Conservation (phyloP, 352 stramenopile genomes). For the Globisporangium rhizosaccharum region DNA sequence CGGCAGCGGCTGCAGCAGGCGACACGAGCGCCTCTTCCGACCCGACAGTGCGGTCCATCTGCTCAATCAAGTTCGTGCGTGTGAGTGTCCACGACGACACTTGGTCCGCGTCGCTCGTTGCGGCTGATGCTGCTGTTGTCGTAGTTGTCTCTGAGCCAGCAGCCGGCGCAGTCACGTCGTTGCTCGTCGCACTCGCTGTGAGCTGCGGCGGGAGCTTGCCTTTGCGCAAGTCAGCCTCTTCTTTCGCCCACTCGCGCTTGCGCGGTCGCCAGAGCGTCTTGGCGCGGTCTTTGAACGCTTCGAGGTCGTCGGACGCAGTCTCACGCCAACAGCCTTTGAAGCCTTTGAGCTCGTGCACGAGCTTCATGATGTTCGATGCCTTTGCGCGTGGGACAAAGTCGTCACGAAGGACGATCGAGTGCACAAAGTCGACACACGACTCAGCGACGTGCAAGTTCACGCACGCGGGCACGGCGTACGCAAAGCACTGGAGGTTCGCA, state of each 20-base stretch:
- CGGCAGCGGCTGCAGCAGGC: constrained; percentile 25
- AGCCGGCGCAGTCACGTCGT: not conserved
- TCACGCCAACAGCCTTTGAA: constrained; percentile 82
- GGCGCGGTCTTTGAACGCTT: constrained; percentile 75
- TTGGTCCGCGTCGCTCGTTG: constrained; percentile 25
- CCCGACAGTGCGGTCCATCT: constrained; percentile 50
- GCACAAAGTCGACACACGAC: constrained; percentile 68
- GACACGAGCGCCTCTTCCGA: constrained; percentile 25
- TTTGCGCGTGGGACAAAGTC: constrained; percentile 83
- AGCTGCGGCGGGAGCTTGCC: constrained; percentile 26
- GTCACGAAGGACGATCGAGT: constrained; percentile 82
- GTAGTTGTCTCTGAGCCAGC: not conserved
- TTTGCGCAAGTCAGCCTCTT: constrained; percentile 51
- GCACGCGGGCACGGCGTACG: constrained; percentile 81
- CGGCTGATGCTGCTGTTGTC: constrained; percentile 12
- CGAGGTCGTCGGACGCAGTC: constrained; percentile 71
- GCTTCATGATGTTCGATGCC: constrained; percentile 75
- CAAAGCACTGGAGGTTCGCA: constrained; percentile 72
- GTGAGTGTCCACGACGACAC: constrained; percentile 68
- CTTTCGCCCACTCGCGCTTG: constrained; percentile 76
- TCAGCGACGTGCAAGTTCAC: constrained; percentile 79
- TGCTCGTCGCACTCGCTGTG: not conserved
- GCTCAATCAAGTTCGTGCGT: constrained; percentile 68
- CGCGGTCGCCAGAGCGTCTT: constrained; percentile 79
- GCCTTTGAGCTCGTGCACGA: constrained; percentile 66